Percentiles rank a stretch among this genome's conserved stretches.
Conservation (phyloP, 1,284 basidiomycete genomes). For the Cryptococcus sp. region DNA sequence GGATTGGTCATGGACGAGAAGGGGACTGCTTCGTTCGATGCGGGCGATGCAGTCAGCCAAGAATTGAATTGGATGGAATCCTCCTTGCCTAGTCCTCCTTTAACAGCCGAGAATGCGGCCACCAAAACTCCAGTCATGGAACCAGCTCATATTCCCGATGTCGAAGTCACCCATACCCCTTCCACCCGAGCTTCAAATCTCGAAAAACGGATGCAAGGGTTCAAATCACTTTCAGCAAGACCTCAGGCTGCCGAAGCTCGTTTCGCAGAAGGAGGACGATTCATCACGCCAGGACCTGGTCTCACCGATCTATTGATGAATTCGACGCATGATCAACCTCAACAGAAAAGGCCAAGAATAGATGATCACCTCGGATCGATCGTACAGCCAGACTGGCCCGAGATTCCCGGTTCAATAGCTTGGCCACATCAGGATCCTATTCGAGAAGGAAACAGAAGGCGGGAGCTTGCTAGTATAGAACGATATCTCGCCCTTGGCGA, state of each 20-base stretch:
- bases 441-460: conserved; percentile 28
- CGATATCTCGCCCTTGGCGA: conserved; percentile 41
- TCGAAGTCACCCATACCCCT: no score
- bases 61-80: no score
- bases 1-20: no score
- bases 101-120: no score
- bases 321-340: background rate
- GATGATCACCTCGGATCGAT: conserved; percentile 14
- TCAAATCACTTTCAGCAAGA: conserved; percentile 30
- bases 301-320: background rate
- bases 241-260: conserved; percentile 28
- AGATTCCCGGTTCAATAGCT: background rate
- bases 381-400: background rate
- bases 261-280: conserved; percentile 26
- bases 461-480: conserved; percentile 13
- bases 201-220: background rate
- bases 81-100: no score
- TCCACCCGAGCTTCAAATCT: no score
- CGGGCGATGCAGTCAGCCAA: no score
- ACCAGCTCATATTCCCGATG: no score
- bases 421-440: background rate
- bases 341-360: conserved; percentile 13
- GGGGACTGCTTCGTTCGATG: no score
- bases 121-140: no score
- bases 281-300: conserved; percentile 6